These are phyloP conservation scores for Bisporella sp. DNA, from an alignment of 2,329 filamentous ascomycete genomes.

Conservation along the genomic window DNA sequence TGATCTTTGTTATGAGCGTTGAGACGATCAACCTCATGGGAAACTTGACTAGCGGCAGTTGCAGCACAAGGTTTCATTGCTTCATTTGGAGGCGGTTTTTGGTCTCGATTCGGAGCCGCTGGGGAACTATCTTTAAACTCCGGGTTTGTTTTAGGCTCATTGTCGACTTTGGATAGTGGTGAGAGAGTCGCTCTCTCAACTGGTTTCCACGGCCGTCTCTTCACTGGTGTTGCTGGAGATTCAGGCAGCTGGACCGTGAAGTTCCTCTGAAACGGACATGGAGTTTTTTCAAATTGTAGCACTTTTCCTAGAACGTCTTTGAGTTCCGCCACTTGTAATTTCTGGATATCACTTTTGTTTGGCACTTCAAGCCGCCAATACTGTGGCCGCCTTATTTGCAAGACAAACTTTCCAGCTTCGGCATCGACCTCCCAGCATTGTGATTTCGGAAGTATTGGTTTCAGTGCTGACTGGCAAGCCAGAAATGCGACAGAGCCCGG, in stretches of 20 bases:
- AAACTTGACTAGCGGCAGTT: too few relatives aligned
- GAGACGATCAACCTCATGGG: too few relatives aligned
- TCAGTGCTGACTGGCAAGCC: conserved; percentile 74
- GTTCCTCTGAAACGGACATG: conserved; percentile 73
- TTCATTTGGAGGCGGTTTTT: too few relatives aligned
- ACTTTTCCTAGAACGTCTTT: conserved; percentile 65
- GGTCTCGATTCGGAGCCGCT: too few relatives aligned
- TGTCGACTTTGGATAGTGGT: background rate
- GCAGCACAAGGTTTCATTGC: too few relatives aligned
- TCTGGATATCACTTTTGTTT: conserved; percentile 54
- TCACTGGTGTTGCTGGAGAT: conserved; percentile 55
- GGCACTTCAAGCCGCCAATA: conserved; percentile 91
- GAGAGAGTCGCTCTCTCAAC: conserved; percentile 20
- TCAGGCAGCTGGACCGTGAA: conserved; percentile 72
- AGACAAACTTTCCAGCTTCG: conserved; percentile 68
- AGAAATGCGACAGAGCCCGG: conserved; percentile 83
- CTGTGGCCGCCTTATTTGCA: conserved; percentile 73
- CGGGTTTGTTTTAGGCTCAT: conserved; percentile 2
- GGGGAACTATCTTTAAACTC: background rate
- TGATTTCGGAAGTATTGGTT: conserved; percentile 81
- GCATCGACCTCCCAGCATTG: conserved; percentile 93
- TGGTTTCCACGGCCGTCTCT: conserved; percentile 63
- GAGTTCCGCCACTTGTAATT: conserved; percentile 56
- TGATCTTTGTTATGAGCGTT: background rate
- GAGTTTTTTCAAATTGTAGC: conserved; percentile 79